Base-by-base conservation (phyloP, 352 stramenopile genomes). In the Elongisporangium undulatum region DNA sequence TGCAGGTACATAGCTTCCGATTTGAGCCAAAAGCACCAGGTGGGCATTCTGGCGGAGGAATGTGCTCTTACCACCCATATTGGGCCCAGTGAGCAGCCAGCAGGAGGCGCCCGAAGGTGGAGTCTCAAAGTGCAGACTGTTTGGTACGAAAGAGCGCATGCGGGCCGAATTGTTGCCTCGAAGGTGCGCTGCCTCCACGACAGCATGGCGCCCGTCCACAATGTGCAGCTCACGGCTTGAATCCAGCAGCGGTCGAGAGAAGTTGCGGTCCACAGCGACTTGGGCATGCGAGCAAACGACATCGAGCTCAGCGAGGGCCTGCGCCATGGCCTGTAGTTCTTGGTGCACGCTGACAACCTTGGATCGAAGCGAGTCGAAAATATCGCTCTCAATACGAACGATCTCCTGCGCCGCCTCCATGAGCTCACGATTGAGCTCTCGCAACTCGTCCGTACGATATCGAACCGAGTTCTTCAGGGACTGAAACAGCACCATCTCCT, bases 41-140 rank as follows among this genome's bases (percentile, higher is more conserved):
- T 94, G 86, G 1, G 86, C 86, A 20, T 74, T 92, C 61, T 93
- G 83, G 1, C 86, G 81, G 16, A 96, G 62, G 41, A 92, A 94
- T 0, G 88, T 96, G 62, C 74, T 90, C 59, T 96, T 96, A 12
- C 88, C 88, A 15, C 87, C 88, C 87, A 95, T 95, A 53, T 96
- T 96, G 1, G 87, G 86, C 1, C 88, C 88, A 0, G 87, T 96
- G n/a, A 96, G 63, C 26, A 96, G 61, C 83, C 84, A 94, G 58
- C 80, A 90, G 9, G 72, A 74, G 0, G 68, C 75, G 22, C 59
- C 66, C 4, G 68, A 61, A 3, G 17, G 50, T 12, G 15, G 16
- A 16, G 56, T 51, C 3, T 53, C 45, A 29, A 83, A 62, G 51
- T 92, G 83, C n/a, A 92, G 39, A 65, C 79, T 90, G 64, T 92